Conservation (phyloP, 2,329 filamentous ascomycete species). For the Coleophoma crateriformis region DNA sequence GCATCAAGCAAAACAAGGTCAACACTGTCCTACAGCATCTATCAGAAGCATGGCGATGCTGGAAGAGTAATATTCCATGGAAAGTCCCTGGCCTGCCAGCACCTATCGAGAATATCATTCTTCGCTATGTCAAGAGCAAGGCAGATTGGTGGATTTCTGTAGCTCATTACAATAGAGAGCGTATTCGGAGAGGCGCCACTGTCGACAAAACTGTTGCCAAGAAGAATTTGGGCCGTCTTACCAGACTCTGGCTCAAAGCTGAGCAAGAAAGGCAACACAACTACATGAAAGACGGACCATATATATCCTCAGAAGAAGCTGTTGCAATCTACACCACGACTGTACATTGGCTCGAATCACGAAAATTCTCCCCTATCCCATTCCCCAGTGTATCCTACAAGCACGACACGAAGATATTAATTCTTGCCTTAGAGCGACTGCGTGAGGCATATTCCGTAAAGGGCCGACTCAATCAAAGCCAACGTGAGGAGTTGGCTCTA, state of each 20-base stretch:
- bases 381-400: conserved; percentile 99
- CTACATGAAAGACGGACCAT: conserved; percentile 98
- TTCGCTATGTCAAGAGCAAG: conserved; percentile 98
- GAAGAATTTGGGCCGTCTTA: conserved; percentile 95
- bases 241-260: conserved; percentile 92
- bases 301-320: conserved; percentile 96
- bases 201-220: conserved; percentile 99
- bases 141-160: conserved; percentile 99
- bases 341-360: conserved; percentile 96
- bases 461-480: conserved; percentile 91
- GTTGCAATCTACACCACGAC: conserved; percentile 99
- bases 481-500: conserved; percentile 90
- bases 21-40: conserved; percentile 96
- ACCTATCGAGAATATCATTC: conserved; percentile 96
- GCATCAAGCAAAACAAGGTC: conserved; percentile 99
- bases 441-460: conserved; percentile 97
- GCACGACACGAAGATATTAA: conserved; percentile 98
- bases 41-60: conserved; percentile 97
- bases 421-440: conserved; percentile 86
- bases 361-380: conserved; percentile 97
- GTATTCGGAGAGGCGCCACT: conserved; percentile 91
- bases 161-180: conserved; percentile 96
- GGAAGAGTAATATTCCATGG: conserved; percentile 99
- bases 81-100: conserved; percentile 96
- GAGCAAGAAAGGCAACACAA: conserved; percentile 99